Base-by-base conservation (phyloP, 148 eudicot species). In the Arbutus unedo region DNA sequence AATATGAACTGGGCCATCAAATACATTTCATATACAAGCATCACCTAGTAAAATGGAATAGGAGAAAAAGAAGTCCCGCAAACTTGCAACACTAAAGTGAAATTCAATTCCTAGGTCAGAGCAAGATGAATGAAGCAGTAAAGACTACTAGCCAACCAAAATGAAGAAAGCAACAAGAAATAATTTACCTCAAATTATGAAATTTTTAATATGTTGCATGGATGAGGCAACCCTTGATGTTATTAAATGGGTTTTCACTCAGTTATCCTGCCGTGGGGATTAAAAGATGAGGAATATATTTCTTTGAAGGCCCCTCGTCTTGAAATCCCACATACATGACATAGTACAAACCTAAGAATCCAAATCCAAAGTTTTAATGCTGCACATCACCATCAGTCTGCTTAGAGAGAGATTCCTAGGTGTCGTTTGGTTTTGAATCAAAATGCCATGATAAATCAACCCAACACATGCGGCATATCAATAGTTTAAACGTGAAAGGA, bases 361-460 rank as follows among this genome's bases (percentile, higher is more conserved):
- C 19, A 76, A 76, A 25, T 10, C 55, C 41, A 75, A 50, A 75
- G 14, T 76, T 76, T 49, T 76, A 54, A 75, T 25, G 66, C 49
- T 31, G 13, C 47, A 77, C 55, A 18, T 56, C 64, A 77, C 66
- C 57, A 54, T 38, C 47, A 31, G 62, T 31, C 25, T 74, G 41
- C 41, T 47, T 64, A 5, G 41, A 8, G 49, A 64, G 56, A 78
- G 70, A 31, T 64, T 47, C 74, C 38, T 0, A 79, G 62, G 18
- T 56, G 41, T 78, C 18, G 11, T 44, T 23, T 51, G 44, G 6
- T 11, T n/a, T 49, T 4, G 38, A 23, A 66, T 3, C 16, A 80
- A 50, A 80, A 67, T 25, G 19, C 54, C 5, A 53, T 31, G 21
- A 68, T 51, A 70, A 54, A 71, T 68, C 13, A 50, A 23, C 64